phyloP scores from a whole-genome alignment of 805 yeast species.

The Sugiyamaella boreocaroliniensis region DNA sequence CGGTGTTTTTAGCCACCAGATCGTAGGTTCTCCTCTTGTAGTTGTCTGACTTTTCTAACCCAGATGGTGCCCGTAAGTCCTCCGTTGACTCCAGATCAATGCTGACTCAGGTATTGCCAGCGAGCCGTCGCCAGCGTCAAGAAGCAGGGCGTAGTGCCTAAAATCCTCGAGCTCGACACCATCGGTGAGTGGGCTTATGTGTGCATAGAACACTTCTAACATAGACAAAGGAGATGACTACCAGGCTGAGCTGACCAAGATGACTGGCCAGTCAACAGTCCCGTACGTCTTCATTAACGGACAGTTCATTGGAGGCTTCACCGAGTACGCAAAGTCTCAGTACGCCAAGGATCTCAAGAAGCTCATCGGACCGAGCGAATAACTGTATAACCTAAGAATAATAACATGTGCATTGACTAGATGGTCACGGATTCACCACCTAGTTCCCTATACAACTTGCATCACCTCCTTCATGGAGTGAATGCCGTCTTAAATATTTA shows the following conservation, averaged over 20 bases:
- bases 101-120: slow-evolving; percentile 47
- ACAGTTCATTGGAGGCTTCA: slow-evolving; percentile 80
- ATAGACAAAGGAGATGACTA: slow-evolving; percentile 68
- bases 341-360: slow-evolving; percentile 6
- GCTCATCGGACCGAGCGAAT: not conserved
- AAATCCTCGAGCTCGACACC: slow-evolving; percentile 47
- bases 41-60: not conserved
- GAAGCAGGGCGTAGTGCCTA: slow-evolving; percentile 41
- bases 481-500: too few species aligned
- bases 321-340: slow-evolving; percentile 2
- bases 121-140: slow-evolving; percentile 40
- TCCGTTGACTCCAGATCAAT: not conserved
- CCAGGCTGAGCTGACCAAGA: slow-evolving; percentile 67
- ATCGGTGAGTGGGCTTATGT: slow-evolving; percentile 9
- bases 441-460: too few species aligned
- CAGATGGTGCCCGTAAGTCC: slow-evolving; percentile 5
- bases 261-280: slow-evolving; percentile 89
- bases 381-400: not conserved
- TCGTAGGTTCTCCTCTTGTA: slow-evolving; percentile 26
- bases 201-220: slow-evolving; percentile 27
- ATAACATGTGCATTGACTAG: not conserved
- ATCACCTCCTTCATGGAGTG: too few species aligned
- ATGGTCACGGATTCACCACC: not conserved
- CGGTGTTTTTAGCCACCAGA: slow-evolving; percentile 76
- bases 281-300: slow-evolving; percentile 90